Evolutionary conservation across 2,329 filamentous ascomycete genomes (phyloP), one percentile per base, ranked within the genome.

Genomic region (Arthrobotrys conoides): DNA sequence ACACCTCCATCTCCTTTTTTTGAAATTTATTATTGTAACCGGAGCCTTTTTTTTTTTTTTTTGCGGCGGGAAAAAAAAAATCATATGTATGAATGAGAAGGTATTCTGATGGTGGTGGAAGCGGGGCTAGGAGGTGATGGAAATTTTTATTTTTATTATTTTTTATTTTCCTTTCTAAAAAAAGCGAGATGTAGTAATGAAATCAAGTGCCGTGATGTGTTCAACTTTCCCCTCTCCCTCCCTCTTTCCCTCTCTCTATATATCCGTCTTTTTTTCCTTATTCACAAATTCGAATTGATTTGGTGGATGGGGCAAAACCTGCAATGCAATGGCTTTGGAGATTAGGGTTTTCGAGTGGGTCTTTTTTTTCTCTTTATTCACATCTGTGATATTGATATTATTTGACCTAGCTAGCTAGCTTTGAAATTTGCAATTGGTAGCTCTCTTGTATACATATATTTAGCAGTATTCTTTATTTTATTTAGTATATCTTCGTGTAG

Each of bases 111-210:
- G 14, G 9, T 61, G 24, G 59, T n/a, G 59, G 22, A 20, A 36
- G 48, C n/a, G 22, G n/a, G n/a, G 27, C 27, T n/a, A 53, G 48
- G 46, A 67, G 46, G 48, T 33, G 33, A 30, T 49, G 27, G 27
- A 51, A 51, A 5, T 55, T 33, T n/a, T 44, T n/a, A n/a, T n/a
- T 44, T 16, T 44, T 44, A 4, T 44, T n/a, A 5, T 46, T 18
- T 20, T 46, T 46, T 18, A 20, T 46, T 46, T 20, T 46, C n/a
- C n/a, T 22, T 55, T 55, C 14, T 20, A 57, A 67, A 53, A 55
- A 51, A 63, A 70, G 48, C 36, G 48, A 63, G 44, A 61, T 41
- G 27, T 36, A 51, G 67, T 57, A 61, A 63, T 51, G 36, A 61
- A 61, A 61, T 61, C 5, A 61, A 61, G 36, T 44, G 57, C 33